Evolutionary conservation across 2,329 filamentous ascomycete species (phyloP).

Genomic region (Zymoseptoria ardabiliae): DNA sequence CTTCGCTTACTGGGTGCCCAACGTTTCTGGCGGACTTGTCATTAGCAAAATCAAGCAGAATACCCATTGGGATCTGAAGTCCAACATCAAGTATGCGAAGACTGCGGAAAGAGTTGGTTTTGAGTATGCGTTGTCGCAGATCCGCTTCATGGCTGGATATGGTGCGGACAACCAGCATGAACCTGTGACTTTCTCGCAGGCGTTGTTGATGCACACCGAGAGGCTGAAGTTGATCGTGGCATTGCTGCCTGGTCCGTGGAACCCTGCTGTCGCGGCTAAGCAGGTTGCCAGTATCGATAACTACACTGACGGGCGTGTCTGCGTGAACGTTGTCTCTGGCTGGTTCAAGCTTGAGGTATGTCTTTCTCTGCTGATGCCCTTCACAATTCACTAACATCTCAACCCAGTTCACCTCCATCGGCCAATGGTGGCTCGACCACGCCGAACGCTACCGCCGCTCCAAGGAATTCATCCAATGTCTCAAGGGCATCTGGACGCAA

Average conservation of each 20-base stretch:
- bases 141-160: constrained; percentile 46
- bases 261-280: constrained; percentile 47
- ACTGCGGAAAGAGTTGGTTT: constrained; percentile 45
- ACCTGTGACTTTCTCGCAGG: constrained; percentile 47
- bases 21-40: constrained; percentile 47
- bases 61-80: constrained; percentile 44
- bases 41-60: constrained; percentile 46
- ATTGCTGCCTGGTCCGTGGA: constrained; percentile 45
- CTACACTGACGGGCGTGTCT: constrained; percentile 45
- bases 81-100: constrained; percentile 44
- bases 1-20: constrained; percentile 49
- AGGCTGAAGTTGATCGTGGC: constrained; percentile 47
- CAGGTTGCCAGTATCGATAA: constrained; percentile 48
- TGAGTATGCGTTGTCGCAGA: constrained; percentile 47
- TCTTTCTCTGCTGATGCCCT: not conserved
- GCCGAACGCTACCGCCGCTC: constrained; percentile 46
- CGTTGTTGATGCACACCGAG: constrained; percentile 41
- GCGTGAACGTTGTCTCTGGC: constrained; percentile 47
- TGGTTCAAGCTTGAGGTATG: constrained; percentile 46
- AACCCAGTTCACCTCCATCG: constrained; percentile 43
- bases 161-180: constrained; percentile 44
- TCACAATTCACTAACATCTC: too few species aligned
- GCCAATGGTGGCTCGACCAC: constrained; percentile 50
- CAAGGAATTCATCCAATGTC: constrained; percentile 45
- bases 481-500: constrained; percentile 47